Evolutionary conservation across 2,329 filamentous ascomycete species (phyloP), one percentile per base, ranked within the genome.

Genomic region (Cercospora berteroae): DNA sequence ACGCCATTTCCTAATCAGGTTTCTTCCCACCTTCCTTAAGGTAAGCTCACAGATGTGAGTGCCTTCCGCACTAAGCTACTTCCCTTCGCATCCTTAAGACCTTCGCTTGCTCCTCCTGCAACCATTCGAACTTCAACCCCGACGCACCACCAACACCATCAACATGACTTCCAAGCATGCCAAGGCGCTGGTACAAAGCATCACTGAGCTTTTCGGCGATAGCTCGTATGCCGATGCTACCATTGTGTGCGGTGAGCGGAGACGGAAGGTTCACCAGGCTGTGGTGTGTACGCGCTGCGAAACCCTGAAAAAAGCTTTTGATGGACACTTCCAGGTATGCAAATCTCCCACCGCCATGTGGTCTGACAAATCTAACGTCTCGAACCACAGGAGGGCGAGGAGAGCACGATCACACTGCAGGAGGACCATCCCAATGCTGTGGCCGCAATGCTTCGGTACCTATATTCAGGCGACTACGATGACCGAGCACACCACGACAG

Each of bases 221-320:
- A 16, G 20, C 16, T 13, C n/a, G 4, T 61, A 61, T 20, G 20
- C 39, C 4, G 73, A 76, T 20, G 58, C 75, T 2, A 71, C 59
- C 18, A 67, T 76, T 60, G 62, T 27, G 4, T 73, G 73, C 44
- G 69, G 70, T 2, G 64, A 67, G 5, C 66, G 66, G 31, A 61
- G 18, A 12, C 73, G 69, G 65, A 60, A 62, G 9, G 71, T 74
- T 2, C 73, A 76, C 64, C 72, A 74, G 44, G 56, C 48, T 1
- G 65, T 75, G 16, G 48, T 77, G 8, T 75, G 74, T 36, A 3
- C 65, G 10, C 69, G 70, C n/a, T 76, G 72, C 12, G 67, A 70
- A 1, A 75, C 68, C 66, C 74, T 77, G 42, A 59, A 63, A 3
- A 67, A 66, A 12, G 71, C 73, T 0, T 74, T 72, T 44, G 63